Evolutionary conservation across 768 basidiomycete genomes (phyloP).

Genomic region (Coprinellus micaceus): DNA sequence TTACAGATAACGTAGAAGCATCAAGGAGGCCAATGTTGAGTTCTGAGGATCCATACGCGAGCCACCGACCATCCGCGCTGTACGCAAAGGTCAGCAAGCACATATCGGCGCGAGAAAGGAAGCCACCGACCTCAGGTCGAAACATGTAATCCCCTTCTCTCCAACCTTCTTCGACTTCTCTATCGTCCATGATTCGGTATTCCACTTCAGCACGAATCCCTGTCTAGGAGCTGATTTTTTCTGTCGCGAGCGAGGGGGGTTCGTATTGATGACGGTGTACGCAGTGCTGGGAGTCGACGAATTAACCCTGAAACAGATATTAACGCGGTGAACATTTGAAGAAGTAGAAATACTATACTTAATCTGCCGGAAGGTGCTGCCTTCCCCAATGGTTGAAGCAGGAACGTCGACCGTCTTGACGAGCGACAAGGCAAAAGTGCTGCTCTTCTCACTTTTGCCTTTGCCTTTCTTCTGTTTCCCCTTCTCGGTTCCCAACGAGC

Average conservation of each 20-base stretch:
- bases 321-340: not conserved
- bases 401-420: slow-evolving; percentile 56
- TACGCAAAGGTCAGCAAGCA: slow-evolving; percentile 9
- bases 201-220: slow-evolving; percentile 72
- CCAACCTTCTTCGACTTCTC: slow-evolving; percentile 68
- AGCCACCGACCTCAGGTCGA: slow-evolving; percentile 73
- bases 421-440: slow-evolving; percentile 32
- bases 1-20: slow-evolving; percentile 69
- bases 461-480: slow-evolving; percentile 43
- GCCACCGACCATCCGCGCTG: slow-evolving; percentile 75
- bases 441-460: slow-evolving; percentile 15
- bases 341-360: slow-evolving; percentile 32
- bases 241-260: slow-evolving; percentile 53
- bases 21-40: slow-evolving; percentile 82
- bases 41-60: slow-evolving; percentile 88
- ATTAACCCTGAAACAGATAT: slow-evolving; percentile 44
- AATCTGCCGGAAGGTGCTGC: slow-evolving; percentile 62
- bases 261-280: slow-evolving; percentile 72
- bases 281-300: slow-evolving; percentile 48
- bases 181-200: slow-evolving; percentile 62
- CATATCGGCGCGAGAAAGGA: not conserved
- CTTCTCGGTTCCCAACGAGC: slow-evolving; percentile 26
- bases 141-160: slow-evolving; percentile 78
- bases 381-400: slow-evolving; percentile 40
- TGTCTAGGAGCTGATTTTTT: slow-evolving; percentile 53